phyloP scores from a whole-genome alignment of 768 basidiomycete genomes.

The Serpula lacrymans region DNA sequence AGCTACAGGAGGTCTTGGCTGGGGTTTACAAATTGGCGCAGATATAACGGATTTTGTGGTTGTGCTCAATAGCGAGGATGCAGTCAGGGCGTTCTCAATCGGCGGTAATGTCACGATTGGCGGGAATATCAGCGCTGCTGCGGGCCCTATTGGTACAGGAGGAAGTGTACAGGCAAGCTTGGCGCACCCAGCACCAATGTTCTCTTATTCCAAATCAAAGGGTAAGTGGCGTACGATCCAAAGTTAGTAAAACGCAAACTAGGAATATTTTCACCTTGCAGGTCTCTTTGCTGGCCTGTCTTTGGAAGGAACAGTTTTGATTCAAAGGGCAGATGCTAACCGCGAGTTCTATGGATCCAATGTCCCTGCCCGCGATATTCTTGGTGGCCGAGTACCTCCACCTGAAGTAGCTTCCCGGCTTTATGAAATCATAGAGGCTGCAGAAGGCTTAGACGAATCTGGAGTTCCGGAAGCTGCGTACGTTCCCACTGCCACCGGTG shows the following conservation, averaged over 20 bases:
- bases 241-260: no score
- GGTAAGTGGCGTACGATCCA: constrained; percentile 54
- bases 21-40: constrained; percentile 95
- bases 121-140: constrained; percentile 79
- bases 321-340: constrained; percentile 96
- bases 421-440: constrained; percentile 96
- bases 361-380: constrained; percentile 85
- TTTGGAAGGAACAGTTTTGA: constrained; percentile 89
- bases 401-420: constrained; percentile 90
- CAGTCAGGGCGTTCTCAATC: constrained; percentile 90
- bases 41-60: constrained; percentile 96
- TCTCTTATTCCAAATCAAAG: constrained; percentile 94
- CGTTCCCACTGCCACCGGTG: constrained; percentile 64
- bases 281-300: constrained; percentile 94
- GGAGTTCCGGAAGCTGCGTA: constrained; percentile 78
- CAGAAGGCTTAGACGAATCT: constrained; percentile 87
- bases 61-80: constrained; percentile 95
- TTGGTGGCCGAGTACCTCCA: constrained; percentile 92
- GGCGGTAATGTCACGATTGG: constrained; percentile 97
- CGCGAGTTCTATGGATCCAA: constrained; percentile 93
- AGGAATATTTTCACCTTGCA: no score
- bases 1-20: constrained; percentile 90
- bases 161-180: constrained; percentile 84
- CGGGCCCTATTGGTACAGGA: constrained; percentile 93
- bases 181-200: constrained; percentile 95